Evolutionary conservation across 2,329 filamentous ascomycete species (phyloP).

Genomic region (Mollisiaceae sp.): DNA sequence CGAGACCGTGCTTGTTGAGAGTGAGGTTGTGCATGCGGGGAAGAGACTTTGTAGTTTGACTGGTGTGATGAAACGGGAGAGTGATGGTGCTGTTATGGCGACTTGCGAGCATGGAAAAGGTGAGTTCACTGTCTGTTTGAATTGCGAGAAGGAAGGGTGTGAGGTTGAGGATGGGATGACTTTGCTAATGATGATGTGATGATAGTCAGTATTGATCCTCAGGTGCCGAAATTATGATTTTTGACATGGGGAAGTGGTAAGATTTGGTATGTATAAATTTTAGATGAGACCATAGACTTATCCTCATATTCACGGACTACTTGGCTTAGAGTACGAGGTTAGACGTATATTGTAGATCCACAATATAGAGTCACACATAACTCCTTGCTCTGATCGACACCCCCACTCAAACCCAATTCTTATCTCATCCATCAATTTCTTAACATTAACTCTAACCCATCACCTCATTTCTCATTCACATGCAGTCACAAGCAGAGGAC

Average conservation of each 20-base stretch:
- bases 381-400: no score
- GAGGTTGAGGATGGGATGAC: not conserved
- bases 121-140: no score
- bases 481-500: not conserved
- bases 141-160: not conserved
- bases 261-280: no score
- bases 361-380: no score
- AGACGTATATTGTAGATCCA: not conserved
- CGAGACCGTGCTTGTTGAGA: constrained; percentile 58
- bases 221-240: constrained; percentile 13
- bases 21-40: constrained; percentile 65
- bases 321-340: not conserved
- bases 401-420: no score
- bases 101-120: constrained; percentile 69
- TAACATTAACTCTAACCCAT: not conserved
- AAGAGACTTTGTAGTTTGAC: constrained; percentile 56
- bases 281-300: not conserved
- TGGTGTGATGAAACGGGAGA: constrained; percentile 59
- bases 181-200: not conserved
- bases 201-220: constrained; percentile 8
- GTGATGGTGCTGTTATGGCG: constrained; percentile 58
- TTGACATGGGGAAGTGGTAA: not conserved
- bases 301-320: not conserved
- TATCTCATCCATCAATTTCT: not conserved
- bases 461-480: not conserved